Evolutionary conservation across 352 stramenopile species (phyloP), one percentile per base, ranked within the genome.

Genomic region (Pythium guiyangense): DNA sequence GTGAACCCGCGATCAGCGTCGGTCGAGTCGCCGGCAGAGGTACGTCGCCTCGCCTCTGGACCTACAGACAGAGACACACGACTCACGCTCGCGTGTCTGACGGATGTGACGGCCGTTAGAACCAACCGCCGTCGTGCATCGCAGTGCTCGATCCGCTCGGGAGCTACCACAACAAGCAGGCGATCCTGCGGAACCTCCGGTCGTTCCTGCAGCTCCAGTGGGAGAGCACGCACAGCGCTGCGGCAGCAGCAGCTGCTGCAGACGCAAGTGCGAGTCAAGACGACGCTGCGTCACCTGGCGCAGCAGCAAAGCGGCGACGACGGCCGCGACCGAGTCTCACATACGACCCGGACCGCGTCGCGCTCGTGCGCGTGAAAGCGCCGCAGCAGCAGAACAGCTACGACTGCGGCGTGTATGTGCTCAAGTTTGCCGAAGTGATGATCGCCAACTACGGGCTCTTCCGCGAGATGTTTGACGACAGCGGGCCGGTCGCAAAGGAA

Each of bases 91-190:
- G 11, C 40, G 15, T 20, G 11, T 20, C 3, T n/a, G 46, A 48
- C 11, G 10, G 44, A 27, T 61, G 18, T 51, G n/a, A 22, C 15
- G 56, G 12, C 0, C n/a, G 49, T 0, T 46, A 72, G 70, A 57
- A 86, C 51, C 53, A 70, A 8, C 63, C 73, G 2, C 63, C 63
- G 51, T 73, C 79, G 29, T 88, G 79, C 49, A 81, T 92, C 14
- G 76, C 72, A 25, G 60, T 90, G 31, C 54, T 92, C 31, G 83
- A 92, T 60, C 79, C 83, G 35, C 80, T 92, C 10, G 80, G 80
- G 10, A 69, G 64, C 9, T 92, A 90, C 54, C 83, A 92, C 60
- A 80, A 68, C 49, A 83, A 75, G 60, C 49, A 60, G 37, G 61
- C 67, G 5, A 90, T 92, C 49, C 39, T 74, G 22, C 74, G 79